Evolutionary conservation across 2,329 filamentous ascomycete genomes (phyloP), one percentile per base, ranked within the genome.

Genomic region (Colletotrichum ledebouriae): DNA sequence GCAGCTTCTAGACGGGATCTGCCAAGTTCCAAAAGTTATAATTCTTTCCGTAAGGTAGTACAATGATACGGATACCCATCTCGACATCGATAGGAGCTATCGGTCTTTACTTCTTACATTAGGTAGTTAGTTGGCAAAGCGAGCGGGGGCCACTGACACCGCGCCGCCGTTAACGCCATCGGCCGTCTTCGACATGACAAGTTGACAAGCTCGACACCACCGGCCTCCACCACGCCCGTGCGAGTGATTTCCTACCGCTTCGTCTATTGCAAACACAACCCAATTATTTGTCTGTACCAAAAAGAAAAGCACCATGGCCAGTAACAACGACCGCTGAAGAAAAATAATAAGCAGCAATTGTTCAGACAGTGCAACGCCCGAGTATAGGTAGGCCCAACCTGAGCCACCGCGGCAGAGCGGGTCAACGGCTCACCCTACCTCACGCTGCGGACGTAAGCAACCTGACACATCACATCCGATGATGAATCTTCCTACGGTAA

Each of bases 161-260:
- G 15, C 41, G 15, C 41, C 50, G 34, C 57, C 41, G 17, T 41
- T 37, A 11, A 55, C 63, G 39, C 47, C 57, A 64, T 41, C 49
- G 20, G 33, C 37, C 17, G 34, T 50, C 57, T 39, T 17, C 11
- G 57, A 49, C 57, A 15, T 49, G 57, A 39, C 57, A 59, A 47
- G 39, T 29, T 59, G 44, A 59, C 44, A 49, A 37, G 34, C 52
- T 58, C 47, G n/a, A 39, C 15, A 59, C 47, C 52, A 33, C 10
- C 41, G 10, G 10, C 9, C 41, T 37, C 25, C 49, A 17, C 17
- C 33, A 12, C 33, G 17, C 7, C 47, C 13, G 29, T 25, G 4
- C 25, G 37, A 60, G 25, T 22, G 20, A 13, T 17, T 41, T 25
- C 47, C 33, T 44, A 37, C 34, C 50, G 55, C 49, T 34, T 47